Conservation (phyloP, 805 yeast species). For the Hanseniaspora lindneri region DNA sequence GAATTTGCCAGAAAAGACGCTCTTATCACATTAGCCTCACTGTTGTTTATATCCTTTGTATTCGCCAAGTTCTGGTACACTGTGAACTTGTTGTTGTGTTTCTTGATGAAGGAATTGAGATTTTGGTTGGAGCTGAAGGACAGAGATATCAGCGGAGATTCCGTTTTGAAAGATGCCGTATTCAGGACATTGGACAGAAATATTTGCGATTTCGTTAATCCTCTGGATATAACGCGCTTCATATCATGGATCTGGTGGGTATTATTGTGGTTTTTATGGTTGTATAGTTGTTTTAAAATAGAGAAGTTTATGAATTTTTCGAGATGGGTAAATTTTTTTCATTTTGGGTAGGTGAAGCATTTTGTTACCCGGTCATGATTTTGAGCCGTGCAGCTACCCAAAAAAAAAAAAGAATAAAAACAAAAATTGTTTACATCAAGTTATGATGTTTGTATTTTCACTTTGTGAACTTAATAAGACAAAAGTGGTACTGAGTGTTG, state of each 20-base stretch:
- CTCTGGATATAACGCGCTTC: conserved; percentile 1
- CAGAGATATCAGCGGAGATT: not conserved
- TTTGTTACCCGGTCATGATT: no score
- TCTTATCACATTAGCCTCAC: not conserved
- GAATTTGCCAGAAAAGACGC: not conserved
- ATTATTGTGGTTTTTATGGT: no score
- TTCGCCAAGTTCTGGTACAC: not conserved
- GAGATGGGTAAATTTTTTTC: no score
- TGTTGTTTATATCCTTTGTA: not conserved
- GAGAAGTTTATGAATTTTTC: no score
- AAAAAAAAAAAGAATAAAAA: no score
- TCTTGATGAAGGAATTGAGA: not conserved
- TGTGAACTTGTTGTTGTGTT: not conserved
- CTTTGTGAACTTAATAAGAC: no score
- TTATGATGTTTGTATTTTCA: no score
- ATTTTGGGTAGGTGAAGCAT: no score
- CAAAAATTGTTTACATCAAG: no score
- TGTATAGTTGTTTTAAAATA: no score
- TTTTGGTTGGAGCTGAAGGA: not conserved
- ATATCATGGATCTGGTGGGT: not conserved
- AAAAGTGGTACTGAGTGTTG: no score
- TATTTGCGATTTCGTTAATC: not conserved
- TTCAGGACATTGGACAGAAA: not conserved
- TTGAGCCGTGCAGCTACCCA: no score
- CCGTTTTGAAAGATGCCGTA: not conserved